Percentiles rank a stretch among this genome's conserved stretches.
Evolutionary conservation across 495 filamentous ascomycete species (phyloP).

Genomic region (Physcia stellaris): DNA sequence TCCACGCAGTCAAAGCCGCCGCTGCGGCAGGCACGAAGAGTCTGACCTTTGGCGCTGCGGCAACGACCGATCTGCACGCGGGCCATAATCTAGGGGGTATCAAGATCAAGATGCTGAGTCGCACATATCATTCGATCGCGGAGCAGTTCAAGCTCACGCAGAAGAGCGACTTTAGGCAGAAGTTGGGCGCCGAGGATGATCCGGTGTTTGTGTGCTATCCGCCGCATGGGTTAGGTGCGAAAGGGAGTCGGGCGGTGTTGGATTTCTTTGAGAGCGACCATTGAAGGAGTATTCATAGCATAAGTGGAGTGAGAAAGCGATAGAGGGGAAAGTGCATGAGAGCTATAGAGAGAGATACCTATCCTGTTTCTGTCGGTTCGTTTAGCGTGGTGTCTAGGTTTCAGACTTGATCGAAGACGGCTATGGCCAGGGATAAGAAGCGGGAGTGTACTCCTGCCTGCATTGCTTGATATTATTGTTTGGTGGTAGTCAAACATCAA

Average conservation of each 20-base stretch:
- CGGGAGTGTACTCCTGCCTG: too few species aligned
- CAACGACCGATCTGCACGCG: constrained; percentile 48
- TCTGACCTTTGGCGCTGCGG: constrained; percentile 72
- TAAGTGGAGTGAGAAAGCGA: too few species aligned
- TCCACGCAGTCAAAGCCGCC: constrained; percentile 58
- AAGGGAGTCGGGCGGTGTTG: constrained; percentile 60
- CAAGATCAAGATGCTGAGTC: constrained; percentile 57
- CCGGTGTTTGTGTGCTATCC: constrained; percentile 74
- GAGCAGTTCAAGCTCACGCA: constrained; percentile 63
- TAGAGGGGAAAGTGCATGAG: too few species aligned
- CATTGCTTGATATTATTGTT: too few species aligned
- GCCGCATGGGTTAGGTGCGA: constrained; percentile 61
- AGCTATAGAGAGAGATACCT: too few species aligned
- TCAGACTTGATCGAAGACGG: too few species aligned
- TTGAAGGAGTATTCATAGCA: too few species aligned
- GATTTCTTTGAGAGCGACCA: constrained; percentile 72
- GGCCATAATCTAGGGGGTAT: constrained; percentile 64
- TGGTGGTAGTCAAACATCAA: too few species aligned
- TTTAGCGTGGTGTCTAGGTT: too few species aligned
- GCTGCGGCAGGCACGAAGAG: constrained; percentile 45
- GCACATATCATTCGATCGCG: constrained; percentile 63
- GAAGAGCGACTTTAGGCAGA: constrained; percentile 79
- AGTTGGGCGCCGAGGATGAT: constrained; percentile 66
- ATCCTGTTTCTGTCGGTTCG: too few species aligned
- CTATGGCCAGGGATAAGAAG: too few species aligned